Percentiles rank a stretch among this genome's conserved stretches.
Conservation (phyloP, 768 basidiomycete species). For the Amanita rimosa region DNA sequence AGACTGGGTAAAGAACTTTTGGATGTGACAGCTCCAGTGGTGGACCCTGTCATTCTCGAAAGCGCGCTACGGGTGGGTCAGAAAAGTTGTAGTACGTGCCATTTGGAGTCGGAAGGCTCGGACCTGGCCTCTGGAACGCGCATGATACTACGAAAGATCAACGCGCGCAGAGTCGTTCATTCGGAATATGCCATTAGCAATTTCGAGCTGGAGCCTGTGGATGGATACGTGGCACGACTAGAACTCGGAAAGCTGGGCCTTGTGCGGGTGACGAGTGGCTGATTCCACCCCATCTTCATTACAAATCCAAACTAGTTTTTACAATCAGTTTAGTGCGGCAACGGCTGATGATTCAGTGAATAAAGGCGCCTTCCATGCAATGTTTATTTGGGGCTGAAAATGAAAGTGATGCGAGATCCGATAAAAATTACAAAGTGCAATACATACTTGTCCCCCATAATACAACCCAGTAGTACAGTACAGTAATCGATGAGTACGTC, state of each 20-base stretch:
- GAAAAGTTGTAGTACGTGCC: conserved; percentile 10
- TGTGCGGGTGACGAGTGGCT: conserved; percentile 2
- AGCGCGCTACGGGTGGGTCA: conserved; percentile 18
- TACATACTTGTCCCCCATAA: conserved; percentile 26
- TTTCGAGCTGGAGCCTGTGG: conserved; percentile 52
- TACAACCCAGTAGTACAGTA: conserved; percentile 14
- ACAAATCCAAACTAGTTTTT: background rate
- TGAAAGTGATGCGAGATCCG: background rate
- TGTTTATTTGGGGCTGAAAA: too few relatives aligned
- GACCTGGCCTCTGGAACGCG: conserved; percentile 23
- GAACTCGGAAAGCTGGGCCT: conserved; percentile 48
- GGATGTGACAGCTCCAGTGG: conserved; percentile 38
- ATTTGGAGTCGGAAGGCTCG: conserved; percentile 10
- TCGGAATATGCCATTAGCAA: conserved; percentile 58
- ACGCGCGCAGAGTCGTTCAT: conserved; percentile 60
- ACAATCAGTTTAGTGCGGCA: background rate
- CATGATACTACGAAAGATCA: conserved; percentile 56
- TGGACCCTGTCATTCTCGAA: conserved; percentile 32
- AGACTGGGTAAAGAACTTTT: conserved; percentile 29
- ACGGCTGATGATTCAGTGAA: too few relatives aligned
- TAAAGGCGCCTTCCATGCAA: too few relatives aligned
- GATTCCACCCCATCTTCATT: background rate
- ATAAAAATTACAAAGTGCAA: background rate
- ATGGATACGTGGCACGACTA: conserved; percentile 47
- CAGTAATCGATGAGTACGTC: background rate